Evolutionary conservation across 2,329 filamentous ascomycete species (phyloP).

Genomic region (Fusarium sp.): DNA sequence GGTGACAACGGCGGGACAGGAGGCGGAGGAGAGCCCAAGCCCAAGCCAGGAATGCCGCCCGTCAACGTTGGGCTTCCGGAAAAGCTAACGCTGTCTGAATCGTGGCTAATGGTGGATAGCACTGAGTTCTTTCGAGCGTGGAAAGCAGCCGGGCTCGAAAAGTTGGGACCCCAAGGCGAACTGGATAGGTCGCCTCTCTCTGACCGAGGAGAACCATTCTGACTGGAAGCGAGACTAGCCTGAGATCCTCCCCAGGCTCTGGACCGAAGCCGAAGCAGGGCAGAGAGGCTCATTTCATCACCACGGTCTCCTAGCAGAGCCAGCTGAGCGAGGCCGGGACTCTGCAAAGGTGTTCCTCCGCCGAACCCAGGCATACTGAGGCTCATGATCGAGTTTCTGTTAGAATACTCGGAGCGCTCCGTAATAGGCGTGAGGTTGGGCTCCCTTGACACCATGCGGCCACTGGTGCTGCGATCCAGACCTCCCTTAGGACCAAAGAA

Average conservation of each 20-base stretch:
- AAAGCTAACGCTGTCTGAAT: conserved; percentile 60
- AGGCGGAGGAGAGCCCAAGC: conserved; percentile 44
- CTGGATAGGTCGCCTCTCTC: conserved; percentile 61
- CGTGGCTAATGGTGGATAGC: conserved; percentile 61
- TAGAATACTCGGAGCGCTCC: conserved; percentile 94
- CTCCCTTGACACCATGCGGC: conserved; percentile 80
- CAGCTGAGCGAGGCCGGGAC: conserved; percentile 82
- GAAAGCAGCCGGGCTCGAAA: conserved; percentile 37
- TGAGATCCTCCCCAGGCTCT: conserved; percentile 87
- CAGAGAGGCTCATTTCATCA: conserved; percentile 78
- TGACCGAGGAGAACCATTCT: conserved; percentile 63
- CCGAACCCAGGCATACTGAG: conserved; percentile 58
- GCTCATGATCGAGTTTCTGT: conserved; percentile 89
- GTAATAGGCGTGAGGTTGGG: conserved; percentile 97
- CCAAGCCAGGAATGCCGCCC: conserved; percentile 51
- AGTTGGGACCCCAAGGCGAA: conserved; percentile 53
- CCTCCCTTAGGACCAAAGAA: conserved; percentile 83
- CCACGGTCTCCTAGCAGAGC: conserved; percentile 70
- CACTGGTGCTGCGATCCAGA: conserved; percentile 78
- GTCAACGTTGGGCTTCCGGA: conserved; percentile 65
- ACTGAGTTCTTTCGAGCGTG: conserved; percentile 63
- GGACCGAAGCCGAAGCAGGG: conserved; percentile 77
- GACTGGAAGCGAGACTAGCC: conserved; percentile 71
- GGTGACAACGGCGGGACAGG: conserved; percentile 31
- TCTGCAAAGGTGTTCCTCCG: conserved; percentile 66